These are phyloP conservation scores for Kuraishia hungarica DNA, from an alignment of 805 yeast genomes.

Conservation along the genomic window DNA sequence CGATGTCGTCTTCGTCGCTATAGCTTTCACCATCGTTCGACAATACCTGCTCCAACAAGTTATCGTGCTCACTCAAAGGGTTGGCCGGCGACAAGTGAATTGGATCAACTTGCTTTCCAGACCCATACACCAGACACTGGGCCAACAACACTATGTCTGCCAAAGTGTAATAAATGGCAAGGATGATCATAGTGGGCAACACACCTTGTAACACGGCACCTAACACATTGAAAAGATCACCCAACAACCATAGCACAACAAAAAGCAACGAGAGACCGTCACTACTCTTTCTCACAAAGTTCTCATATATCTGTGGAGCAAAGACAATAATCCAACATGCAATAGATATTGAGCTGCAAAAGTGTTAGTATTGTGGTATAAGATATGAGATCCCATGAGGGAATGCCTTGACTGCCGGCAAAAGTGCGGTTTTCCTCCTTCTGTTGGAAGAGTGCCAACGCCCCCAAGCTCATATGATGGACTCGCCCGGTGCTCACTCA, in stretches of 20 bases:
- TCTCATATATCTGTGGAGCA: constrained; percentile 94
- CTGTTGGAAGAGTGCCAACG: no score
- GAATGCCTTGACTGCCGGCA: no score
- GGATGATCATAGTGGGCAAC: constrained; percentile 86
- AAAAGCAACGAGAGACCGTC: constrained; percentile 87
- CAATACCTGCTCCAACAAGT: constrained; percentile 48
- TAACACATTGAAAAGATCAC: constrained; percentile 87
- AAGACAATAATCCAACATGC: constrained; percentile 98
- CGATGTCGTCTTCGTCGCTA: constrained; percentile 13
- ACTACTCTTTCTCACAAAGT: constrained; percentile 73
- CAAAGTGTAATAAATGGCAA: constrained; percentile 86
- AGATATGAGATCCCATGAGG: no score
- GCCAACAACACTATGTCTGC: constrained; percentile 80
- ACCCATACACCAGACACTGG: constrained; percentile 79
- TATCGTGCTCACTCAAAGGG: constrained; percentile 63
- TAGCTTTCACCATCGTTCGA: constrained; percentile 27
- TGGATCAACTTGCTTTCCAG: constrained; percentile 52
- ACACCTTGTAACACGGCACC: constrained; percentile 90
- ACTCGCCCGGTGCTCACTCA: no score
- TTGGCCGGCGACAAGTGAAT: constrained; percentile 85
- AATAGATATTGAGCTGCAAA: constrained; percentile 66
- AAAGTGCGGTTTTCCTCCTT: no score
- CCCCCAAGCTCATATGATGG: no score
- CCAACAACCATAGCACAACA: constrained; percentile 84
- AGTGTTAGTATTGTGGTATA: constrained; percentile 1